Percentiles rank a stretch among this genome's conserved stretches.
These are phyloP conservation scores for Phytophthora boehmeriae DNA, from an alignment of 352 stramenopile species.

Conservation along the genomic window DNA sequence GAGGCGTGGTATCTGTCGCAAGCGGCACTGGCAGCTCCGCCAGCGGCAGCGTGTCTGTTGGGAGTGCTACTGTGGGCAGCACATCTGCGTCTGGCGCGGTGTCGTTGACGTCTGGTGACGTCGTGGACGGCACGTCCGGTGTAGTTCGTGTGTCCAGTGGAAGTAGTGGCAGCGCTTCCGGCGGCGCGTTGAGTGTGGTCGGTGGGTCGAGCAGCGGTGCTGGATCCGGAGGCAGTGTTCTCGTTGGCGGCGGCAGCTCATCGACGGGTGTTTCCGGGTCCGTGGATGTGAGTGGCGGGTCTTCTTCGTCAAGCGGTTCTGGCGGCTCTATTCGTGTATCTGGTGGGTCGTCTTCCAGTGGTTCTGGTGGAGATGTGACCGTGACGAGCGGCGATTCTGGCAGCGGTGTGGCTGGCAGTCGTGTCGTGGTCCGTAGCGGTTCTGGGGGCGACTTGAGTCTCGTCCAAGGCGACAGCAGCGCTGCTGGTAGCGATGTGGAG, in stretches of 20 bases:
- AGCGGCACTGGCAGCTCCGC: constrained; percentile 7
- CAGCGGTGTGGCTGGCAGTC: not conserved
- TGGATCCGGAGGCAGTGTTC: not conserved
- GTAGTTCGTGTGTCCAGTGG: no score
- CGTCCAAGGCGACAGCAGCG: not conserved
- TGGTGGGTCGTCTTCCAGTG: constrained; percentile 15
- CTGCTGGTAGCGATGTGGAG: constrained; percentile 1
- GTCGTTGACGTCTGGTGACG: not conserved
- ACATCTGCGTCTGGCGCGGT: not conserved
- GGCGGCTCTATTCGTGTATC: constrained; percentile 11
- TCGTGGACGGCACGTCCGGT: no score
- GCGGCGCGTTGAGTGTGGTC: no score
- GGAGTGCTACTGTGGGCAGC: not conserved
- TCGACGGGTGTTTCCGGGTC: constrained; percentile 1
- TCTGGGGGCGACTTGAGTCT: not conserved
- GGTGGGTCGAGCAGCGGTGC: not conserved
- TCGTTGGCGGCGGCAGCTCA: not conserved
- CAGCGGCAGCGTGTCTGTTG: not conserved
- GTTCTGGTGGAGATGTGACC: constrained; percentile 14
- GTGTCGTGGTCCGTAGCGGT: constrained; percentile 10
- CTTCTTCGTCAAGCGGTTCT: constrained; percentile 12
- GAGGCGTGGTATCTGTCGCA: constrained; percentile 4
- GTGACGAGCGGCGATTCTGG: constrained; percentile 11
- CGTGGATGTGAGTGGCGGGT: not conserved
- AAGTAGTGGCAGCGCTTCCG: no score